Evolutionary conservation across 75 land plant species (phyloP).

Genomic region (Selaginella tamariscina): DNA sequence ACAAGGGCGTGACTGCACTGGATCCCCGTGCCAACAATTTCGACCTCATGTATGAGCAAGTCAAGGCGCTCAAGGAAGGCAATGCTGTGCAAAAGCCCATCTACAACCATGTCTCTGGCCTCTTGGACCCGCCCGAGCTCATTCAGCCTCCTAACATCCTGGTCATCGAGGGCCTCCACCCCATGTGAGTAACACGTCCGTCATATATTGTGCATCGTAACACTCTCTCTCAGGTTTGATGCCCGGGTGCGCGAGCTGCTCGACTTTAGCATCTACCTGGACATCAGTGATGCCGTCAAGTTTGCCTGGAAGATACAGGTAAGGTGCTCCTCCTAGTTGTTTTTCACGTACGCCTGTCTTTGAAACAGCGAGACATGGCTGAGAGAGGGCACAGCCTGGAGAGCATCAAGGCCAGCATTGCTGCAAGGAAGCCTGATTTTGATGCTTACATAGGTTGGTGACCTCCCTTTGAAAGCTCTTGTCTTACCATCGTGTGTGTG

Average conservation of each 20-base stretch:
- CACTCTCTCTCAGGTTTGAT: slow-evolving; percentile 1
- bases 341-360: neutral
- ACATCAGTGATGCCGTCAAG: slow-evolving; percentile 69
- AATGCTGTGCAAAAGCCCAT: slow-evolving; percentile 80
- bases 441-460: slow-evolving; percentile 50
- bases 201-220: neutral
- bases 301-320: slow-evolving; percentile 98
- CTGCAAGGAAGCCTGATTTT: slow-evolving; percentile 86
- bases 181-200: slow-evolving; percentile 50
- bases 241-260: neutral
- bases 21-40: slow-evolving; percentile 90
- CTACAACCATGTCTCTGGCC: slow-evolving; percentile 82
- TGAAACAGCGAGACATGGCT: slow-evolving; percentile 86
- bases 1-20: slow-evolving; percentile 77
- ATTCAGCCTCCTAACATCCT: slow-evolving; percentile 86
- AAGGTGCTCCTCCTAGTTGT: neutral
- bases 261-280: neutral
- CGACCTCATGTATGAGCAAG: slow-evolving; percentile 97
- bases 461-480: too few relatives aligned
- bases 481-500: too few relatives aligned
- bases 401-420: slow-evolving; percentile 91
- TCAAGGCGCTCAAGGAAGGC: slow-evolving; percentile 79
- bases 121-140: slow-evolving; percentile 80
- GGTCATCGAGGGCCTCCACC: slow-evolving; percentile 93
- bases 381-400: slow-evolving; percentile 88